Conservation (phyloP, 192 early-diverging fungal species). For the Diversispora eburnea region DNA sequence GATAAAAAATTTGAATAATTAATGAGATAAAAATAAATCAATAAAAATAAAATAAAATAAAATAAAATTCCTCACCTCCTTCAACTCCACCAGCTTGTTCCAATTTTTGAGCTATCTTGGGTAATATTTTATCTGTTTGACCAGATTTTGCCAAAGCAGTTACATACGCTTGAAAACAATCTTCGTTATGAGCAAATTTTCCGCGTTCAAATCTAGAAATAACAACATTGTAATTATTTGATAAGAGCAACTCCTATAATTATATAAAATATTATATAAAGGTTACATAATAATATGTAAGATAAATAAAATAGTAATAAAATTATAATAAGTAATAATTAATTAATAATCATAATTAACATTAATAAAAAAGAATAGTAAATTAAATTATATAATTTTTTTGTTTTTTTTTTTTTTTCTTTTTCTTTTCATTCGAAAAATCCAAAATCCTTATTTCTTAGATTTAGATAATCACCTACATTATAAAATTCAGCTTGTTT, state of each 20-base stretch:
- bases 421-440: neutral
- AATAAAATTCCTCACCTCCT: slow-evolving; percentile 25
- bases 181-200: slow-evolving; percentile 51
- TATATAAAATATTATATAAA: neutral
- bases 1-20: too few species aligned
- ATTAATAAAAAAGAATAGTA: too few species aligned
- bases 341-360: neutral
- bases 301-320: neutral
- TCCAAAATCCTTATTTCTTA: neutral
- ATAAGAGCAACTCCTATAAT: slow-evolving; percentile 48
- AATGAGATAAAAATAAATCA: slow-evolving; percentile 16
- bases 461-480: slow-evolving; percentile 31
- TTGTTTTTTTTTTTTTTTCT: too few species aligned
- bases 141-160: slow-evolving; percentile 49
- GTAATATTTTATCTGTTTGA: slow-evolving; percentile 52
- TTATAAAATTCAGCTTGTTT: slow-evolving; percentile 55
- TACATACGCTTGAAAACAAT: slow-evolving; percentile 52
- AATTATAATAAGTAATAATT: neutral
- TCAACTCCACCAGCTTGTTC: slow-evolving; percentile 35
- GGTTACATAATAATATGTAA: neutral
- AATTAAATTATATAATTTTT: too few species aligned
- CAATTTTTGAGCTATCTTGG: slow-evolving; percentile 49
- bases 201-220: slow-evolving; percentile 54
- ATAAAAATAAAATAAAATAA: slow-evolving; percentile 23
- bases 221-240: slow-evolving; percentile 50